phyloP scores from a whole-genome alignment of 805 yeast genomes.

The Candida peoriensis region DNA sequence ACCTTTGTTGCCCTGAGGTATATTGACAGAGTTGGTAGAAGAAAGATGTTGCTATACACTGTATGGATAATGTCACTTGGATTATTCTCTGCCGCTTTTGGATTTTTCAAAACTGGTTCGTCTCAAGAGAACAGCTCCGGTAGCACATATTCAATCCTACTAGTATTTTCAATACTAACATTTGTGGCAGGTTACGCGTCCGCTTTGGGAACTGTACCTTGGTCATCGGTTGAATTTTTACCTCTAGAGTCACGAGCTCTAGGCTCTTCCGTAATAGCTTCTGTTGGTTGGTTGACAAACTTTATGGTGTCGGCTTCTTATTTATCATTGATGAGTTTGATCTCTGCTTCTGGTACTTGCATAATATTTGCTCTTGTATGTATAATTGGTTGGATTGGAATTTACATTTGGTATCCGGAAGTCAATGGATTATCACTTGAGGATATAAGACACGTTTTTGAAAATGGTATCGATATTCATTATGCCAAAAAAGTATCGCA shows the following conservation, averaged over 20 bases:
- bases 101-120: slow-evolving; percentile 16
- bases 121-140: neutral
- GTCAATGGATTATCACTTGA: slow-evolving; percentile 40
- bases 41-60: slow-evolving; percentile 37
- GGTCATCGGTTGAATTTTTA: slow-evolving; percentile 40
- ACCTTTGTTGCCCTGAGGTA: slow-evolving; percentile 47
- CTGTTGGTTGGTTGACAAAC: slow-evolving; percentile 39
- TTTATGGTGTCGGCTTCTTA: slow-evolving; percentile 31
- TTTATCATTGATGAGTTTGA: slow-evolving; percentile 26
- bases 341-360: slow-evolving; percentile 31
- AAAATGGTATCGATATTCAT: slow-evolving; percentile 34
- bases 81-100: slow-evolving; percentile 27
- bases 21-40: slow-evolving; percentile 47
- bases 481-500: slow-evolving; percentile 13
- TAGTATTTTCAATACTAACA: slow-evolving; percentile 27
- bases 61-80: slow-evolving; percentile 36
- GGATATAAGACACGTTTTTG: slow-evolving; percentile 35
- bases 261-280: slow-evolving; percentile 38
- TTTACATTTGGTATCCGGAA: slow-evolving; percentile 37
- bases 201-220: slow-evolving; percentile 40
- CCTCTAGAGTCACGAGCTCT: slow-evolving; percentile 37
- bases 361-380: slow-evolving; percentile 29
- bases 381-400: slow-evolving; percentile 33
- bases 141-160: neutral
- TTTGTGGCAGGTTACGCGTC: slow-evolving; percentile 39